Evolutionary conservation across 163 green algal species (phyloP).

Genomic region (Coccomyxa subellipsoidea): DNA sequence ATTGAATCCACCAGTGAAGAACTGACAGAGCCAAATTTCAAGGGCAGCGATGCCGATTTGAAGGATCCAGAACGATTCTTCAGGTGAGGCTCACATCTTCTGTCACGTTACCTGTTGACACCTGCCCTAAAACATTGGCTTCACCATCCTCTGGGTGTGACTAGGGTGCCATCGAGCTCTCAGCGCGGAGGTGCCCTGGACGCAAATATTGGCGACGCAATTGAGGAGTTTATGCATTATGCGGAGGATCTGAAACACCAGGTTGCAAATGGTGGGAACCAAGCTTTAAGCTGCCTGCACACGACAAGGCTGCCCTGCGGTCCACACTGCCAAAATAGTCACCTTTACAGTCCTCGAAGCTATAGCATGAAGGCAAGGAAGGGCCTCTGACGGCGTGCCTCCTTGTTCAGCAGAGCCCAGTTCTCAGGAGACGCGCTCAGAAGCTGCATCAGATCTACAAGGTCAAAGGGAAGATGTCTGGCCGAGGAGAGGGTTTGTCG

Average conservation of each 20-base stretch:
- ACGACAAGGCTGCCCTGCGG: no score
- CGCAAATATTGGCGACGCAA: not conserved
- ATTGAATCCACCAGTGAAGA: not conserved
- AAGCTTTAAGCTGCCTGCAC: not conserved
- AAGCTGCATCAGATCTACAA: not conserved
- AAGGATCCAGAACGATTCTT: not conserved
- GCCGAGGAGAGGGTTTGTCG: not conserved
- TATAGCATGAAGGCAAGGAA: no score
- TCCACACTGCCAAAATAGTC: no score
- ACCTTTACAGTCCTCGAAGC: no score
- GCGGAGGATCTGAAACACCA: not conserved
- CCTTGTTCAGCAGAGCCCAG: not conserved
- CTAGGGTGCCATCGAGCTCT: not conserved
- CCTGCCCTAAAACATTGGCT: not conserved
- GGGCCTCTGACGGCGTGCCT: no score
- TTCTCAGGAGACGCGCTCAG: not conserved
- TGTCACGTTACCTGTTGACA: not conserved
- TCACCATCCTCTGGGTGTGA: not conserved
- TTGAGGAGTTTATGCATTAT: conserved; percentile 3
- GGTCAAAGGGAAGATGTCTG: not conserved
- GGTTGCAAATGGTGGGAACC: not conserved
- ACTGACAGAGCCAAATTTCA: not conserved
- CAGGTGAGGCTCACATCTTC: not conserved
- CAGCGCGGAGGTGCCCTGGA: not conserved
- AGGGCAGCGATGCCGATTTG: not conserved